Evolutionary conservation across 306 rosid species (phyloP), one percentile per base, ranked within the genome.

Genomic region (Rosa multiflora): DNA sequence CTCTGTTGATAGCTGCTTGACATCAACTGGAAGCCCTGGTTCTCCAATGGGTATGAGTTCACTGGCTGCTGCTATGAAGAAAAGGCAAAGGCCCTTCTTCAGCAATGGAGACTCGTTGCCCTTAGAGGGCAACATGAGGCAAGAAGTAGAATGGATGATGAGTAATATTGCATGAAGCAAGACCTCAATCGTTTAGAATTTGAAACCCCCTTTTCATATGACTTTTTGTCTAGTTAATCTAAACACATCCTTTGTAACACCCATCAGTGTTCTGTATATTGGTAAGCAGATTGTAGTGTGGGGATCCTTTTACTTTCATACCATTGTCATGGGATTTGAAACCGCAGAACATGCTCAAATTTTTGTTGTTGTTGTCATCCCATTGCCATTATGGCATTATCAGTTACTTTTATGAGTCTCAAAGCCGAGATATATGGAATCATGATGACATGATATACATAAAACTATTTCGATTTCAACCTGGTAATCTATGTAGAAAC

Each of bases 101-200:
- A 78, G 86, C 32, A 87, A 70, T 43, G 87, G 82, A 82, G 91
- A 86, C 47, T 81, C 81, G 0, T 74, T 86, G 82, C 84, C 85
- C 15, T 55, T 88, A 73, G 89, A 84, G 49, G 76, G 88, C 43
- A 79, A 76, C 81, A 67, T 80, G 18, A 76, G 88, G 67, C 91
- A 81, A 53, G 87, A 88, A 55, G 83, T 86, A 42, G 89, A 88
- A 71, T 86, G 91, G 89, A 86, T 82, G 87, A 82, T 86, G 89
- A 71, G 79, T 26, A 86, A 84, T 78, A 77, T 86, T 78, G 91
- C 88, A 51, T 88, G 88, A 88, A 3, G 72, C 67, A 32, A 49
- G 29, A 18, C 56, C 23, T 66, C 18, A 18, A 67, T 76, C 47
- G 20, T 47, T 61, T 51, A 18, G 42, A 62, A 76, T 7, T 40